Conservation (phyloP, 2,329 filamentous ascomycete species). For the Venturia oleaginea region DNA sequence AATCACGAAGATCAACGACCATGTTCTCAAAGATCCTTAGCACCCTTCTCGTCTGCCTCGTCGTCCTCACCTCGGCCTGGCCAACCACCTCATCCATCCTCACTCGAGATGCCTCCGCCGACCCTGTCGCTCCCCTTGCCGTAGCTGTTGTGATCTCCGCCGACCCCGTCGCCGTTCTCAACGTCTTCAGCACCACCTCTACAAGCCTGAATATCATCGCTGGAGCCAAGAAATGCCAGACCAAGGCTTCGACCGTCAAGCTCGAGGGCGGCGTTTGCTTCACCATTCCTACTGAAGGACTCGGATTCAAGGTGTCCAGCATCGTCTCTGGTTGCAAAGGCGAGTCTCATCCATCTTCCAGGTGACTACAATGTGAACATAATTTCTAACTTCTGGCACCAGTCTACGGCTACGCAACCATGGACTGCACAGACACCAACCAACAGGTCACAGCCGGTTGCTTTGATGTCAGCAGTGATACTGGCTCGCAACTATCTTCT, state of each 20-base stretch:
- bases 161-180: not conserved
- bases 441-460: not conserved
- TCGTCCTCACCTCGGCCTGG: not conserved
- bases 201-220: not conserved
- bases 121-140: not conserved
- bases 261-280: not conserved
- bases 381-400: not conserved
- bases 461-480: conserved; percentile 4
- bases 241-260: not conserved
- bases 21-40: not conserved
- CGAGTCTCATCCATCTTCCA: not conserved
- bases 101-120: not conserved
- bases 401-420: not conserved
- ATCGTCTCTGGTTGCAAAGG: not conserved
- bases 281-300: not conserved
- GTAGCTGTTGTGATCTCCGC: not conserved
- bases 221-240: conserved; percentile 1
- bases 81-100: not conserved
- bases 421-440: not conserved
- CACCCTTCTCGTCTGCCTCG: not conserved
- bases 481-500: not conserved
- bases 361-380: not conserved
- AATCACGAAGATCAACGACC: not conserved
- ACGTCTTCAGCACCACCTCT: not conserved
- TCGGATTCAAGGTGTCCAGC: not conserved